Evolutionary conservation across 2,329 filamentous ascomycete species (phyloP).

Genomic region (Hypocreales sp.): DNA sequence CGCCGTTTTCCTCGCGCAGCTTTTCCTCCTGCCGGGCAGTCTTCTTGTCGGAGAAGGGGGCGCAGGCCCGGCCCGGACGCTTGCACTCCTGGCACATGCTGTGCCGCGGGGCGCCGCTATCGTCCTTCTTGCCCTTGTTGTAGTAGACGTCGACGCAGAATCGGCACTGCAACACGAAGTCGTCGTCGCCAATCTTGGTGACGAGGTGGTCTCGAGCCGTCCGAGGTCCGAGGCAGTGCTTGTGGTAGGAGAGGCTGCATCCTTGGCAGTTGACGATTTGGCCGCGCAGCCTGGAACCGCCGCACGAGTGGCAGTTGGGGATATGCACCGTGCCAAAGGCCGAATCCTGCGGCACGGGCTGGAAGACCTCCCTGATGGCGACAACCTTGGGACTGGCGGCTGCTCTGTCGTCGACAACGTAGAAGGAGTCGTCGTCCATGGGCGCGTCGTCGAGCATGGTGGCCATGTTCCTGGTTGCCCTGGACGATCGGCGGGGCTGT

Average conservation of each 20-base stretch:
- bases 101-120: constrained; percentile 46
- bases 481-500: constrained; percentile 29
- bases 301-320: constrained; percentile 57
- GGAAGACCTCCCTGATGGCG: constrained; percentile 61
- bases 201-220: constrained; percentile 68
- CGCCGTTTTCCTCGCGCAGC: constrained; percentile 61
- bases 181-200: constrained; percentile 62
- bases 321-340: constrained; percentile 58
- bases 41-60: constrained; percentile 56
- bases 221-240: constrained; percentile 62
- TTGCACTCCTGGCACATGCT: constrained; percentile 59
- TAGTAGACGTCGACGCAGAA: constrained; percentile 58
- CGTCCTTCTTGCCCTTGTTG: constrained; percentile 44
- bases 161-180: constrained; percentile 82
- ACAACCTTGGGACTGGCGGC: constrained; percentile 35
- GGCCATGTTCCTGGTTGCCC: constrained; percentile 25
- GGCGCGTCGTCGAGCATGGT: constrained; percentile 36
- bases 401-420: constrained; percentile 29
- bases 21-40: constrained; percentile 72
- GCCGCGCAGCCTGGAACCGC: constrained; percentile 31
- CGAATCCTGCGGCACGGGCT: constrained; percentile 41
- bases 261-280: constrained; percentile 79
- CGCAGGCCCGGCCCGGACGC: constrained; percentile 50
- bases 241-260: constrained; percentile 73
- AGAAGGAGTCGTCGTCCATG: constrained; percentile 43